These are phyloP conservation scores for Termitomyces sp. DNA, from an alignment of 768 basidiomycete genomes.

Conservation along the genomic window DNA sequence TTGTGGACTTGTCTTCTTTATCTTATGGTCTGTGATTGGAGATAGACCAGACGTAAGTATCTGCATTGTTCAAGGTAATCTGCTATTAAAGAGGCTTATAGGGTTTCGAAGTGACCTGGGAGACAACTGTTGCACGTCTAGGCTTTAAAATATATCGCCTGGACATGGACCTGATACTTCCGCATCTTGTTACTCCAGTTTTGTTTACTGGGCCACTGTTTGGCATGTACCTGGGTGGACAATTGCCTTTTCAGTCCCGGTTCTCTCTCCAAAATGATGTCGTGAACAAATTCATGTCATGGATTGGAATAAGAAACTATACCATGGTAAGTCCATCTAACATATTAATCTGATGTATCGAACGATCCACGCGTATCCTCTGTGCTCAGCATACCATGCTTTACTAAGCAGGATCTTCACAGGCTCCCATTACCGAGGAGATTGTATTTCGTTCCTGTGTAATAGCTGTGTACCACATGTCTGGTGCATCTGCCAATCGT, in stretches of 20 bases:
- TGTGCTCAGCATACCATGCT: neutral
- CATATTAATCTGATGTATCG: neutral
- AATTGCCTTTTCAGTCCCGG: conserved; percentile 50
- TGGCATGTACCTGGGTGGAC: conserved; percentile 36
- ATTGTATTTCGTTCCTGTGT: conserved; percentile 86
- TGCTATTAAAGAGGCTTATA: conserved; percentile 1
- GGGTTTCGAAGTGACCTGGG: conserved; percentile 16
- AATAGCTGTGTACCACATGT: conserved; percentile 65
- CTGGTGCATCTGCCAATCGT: conserved; percentile 43
- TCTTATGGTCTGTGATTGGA: conserved; percentile 30
- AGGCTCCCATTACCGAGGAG: conserved; percentile 94
- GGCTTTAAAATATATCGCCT: conserved; percentile 26
- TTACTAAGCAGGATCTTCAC: conserved; percentile 18
- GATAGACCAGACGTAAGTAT: conserved; percentile 17
- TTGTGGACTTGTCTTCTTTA: conserved; percentile 42
- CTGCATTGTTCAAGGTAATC: neutral
- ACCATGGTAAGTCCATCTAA: conserved; percentile 29
- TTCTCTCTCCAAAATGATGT: conserved; percentile 42
- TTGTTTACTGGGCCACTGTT: conserved; percentile 80
- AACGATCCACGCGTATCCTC: neutral
- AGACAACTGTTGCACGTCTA: conserved; percentile 33
- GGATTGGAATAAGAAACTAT: conserved; percentile 72
- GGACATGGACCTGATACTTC: conserved; percentile 19
- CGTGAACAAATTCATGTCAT: conserved; percentile 35
- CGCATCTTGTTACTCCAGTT: conserved; percentile 65